A percentile compares a stretch with the other conserved stretches of the same genome.
These are phyloP conservation scores for Calonectria henricotiae DNA, from an alignment of 2,329 filamentous ascomycete species.

Conservation along the genomic window DNA sequence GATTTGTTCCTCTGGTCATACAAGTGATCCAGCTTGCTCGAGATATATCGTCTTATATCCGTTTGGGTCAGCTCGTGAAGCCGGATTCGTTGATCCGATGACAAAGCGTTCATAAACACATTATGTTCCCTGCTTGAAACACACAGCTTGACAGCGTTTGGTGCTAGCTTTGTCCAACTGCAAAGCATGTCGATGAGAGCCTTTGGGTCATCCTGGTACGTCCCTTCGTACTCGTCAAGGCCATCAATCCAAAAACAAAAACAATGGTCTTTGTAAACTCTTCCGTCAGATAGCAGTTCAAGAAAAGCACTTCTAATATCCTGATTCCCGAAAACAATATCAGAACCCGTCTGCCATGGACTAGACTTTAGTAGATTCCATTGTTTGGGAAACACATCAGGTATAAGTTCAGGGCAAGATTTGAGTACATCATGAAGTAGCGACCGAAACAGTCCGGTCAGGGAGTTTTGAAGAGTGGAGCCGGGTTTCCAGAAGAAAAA, in stretches of 20 bases:
- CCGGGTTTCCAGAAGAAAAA: conserved; percentile 13
- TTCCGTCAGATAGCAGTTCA: neutral
- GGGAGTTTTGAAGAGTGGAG: neutral
- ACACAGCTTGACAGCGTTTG: neutral
- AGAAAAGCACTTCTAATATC: neutral
- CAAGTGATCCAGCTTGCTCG: neutral
- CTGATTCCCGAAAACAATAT: neutral
- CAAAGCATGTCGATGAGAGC: conserved; percentile 7
- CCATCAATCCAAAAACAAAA: conserved; percentile 15
- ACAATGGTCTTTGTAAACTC: neutral
- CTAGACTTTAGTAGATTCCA: neutral
- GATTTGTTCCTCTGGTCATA: too few relatives aligned
- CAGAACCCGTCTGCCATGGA: neutral
- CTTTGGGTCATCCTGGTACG: neutral
- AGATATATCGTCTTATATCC: neutral
- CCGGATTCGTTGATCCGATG: neutral
- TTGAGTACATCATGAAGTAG: neutral
- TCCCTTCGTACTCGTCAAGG: conserved; percentile 12
- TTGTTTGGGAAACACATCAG: neutral
- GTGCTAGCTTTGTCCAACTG: neutral
- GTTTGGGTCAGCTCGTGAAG: neutral
- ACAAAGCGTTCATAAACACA: conserved; percentile 14
- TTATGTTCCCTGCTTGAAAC: neutral
- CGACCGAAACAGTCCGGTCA: neutral
- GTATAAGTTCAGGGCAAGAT: conserved; percentile 1